Percentiles rank a stretch among this genome's conserved stretches.
These are phyloP conservation scores for Fusarium sp. DNA, from an alignment of 2,329 filamentous ascomycete species.

Conservation along the genomic window DNA sequence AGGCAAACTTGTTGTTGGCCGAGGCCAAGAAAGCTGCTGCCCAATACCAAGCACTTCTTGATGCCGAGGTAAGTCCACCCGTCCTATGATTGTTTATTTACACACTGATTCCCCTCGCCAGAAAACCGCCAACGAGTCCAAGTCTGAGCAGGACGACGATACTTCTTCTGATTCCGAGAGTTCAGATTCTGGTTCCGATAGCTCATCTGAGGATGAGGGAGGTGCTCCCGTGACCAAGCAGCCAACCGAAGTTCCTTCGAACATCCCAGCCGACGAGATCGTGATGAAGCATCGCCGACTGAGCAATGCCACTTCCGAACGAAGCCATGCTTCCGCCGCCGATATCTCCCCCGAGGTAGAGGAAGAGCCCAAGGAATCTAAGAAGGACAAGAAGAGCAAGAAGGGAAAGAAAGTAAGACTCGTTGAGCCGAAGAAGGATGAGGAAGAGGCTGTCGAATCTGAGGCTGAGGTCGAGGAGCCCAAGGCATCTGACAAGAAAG, in stretches of 20 bases:
- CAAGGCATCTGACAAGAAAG: constrained; percentile 44
- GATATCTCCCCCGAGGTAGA: constrained; percentile 32
- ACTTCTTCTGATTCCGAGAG: constrained; percentile 36
- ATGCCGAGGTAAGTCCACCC: constrained; percentile 36
- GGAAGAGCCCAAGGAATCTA: constrained; percentile 35
- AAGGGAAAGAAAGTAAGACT: constrained; percentile 41
- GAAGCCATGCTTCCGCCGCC: constrained; percentile 32
- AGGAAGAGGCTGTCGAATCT: constrained; percentile 35
- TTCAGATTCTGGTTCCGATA: constrained; percentile 32
- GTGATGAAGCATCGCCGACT: constrained; percentile 47
- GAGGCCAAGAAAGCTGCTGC: constrained; percentile 52
- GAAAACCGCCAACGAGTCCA: constrained; percentile 29
- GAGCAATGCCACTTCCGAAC: constrained; percentile 45
- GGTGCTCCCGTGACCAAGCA: constrained; percentile 34
- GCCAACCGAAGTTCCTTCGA: constrained; percentile 33
- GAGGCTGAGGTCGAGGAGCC: constrained; percentile 22
- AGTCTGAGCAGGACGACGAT: constrained; percentile 33
- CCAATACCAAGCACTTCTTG: constrained; percentile 43
- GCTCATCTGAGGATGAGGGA: constrained; percentile 40
- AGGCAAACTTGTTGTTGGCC: constrained; percentile 51
- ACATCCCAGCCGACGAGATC: constrained; percentile 46
- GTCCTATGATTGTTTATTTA: neutral
- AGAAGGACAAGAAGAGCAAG: constrained; percentile 46
- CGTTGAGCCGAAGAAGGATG: constrained; percentile 22
- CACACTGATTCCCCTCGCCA: neutral